A percentile compares a stretch with the other conserved stretches of the same genome.
phyloP scores from a whole-genome alignment of 2,329 filamentous ascomycete species.

The Colletotrichum trifolii region DNA sequence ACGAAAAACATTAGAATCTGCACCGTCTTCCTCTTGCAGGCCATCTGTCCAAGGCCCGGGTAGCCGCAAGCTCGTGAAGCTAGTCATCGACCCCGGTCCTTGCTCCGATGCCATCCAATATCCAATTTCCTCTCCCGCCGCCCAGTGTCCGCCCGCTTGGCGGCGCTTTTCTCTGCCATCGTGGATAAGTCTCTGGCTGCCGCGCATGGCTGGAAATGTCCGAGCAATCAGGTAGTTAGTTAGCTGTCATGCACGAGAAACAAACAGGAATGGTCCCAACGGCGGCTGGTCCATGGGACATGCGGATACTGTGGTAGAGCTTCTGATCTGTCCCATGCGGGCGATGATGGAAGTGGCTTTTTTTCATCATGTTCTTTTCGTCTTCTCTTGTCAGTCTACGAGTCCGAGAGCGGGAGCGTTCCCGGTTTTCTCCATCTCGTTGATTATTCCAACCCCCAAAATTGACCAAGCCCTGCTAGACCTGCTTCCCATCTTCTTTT shows the following conservation, averaged over 20 bases:
- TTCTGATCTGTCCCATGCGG: not conserved
- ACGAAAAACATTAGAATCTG: not conserved
- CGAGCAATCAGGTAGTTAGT: not conserved
- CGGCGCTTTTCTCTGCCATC: slow-evolving; percentile 8
- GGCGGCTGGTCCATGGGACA: not conserved
- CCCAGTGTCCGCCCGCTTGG: slow-evolving; percentile 5
- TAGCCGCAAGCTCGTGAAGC: not conserved
- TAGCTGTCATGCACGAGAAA: not conserved
- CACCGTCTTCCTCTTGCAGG: not conserved
- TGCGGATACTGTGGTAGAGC: not conserved
- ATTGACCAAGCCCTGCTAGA: no score
- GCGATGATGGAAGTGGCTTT: slow-evolving; percentile 23
- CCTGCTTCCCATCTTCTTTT: not conserved
- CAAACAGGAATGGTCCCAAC: not conserved
- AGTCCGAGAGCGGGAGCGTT: no score
- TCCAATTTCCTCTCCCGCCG: not conserved
- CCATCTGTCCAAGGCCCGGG: not conserved
- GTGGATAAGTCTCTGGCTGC: not conserved
- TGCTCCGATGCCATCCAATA: not conserved
- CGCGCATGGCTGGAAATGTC: slow-evolving; percentile 6
- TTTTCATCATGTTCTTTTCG: not conserved
- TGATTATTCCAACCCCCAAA: no score
- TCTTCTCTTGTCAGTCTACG: not conserved
- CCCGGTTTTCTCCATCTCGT: no score
- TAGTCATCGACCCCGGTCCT: not conserved